Evolutionary conservation across 2,329 filamentous ascomycete genomes (phyloP), one percentile per base, ranked within the genome.

Genomic region (Cercospora brassicicola): DNA sequence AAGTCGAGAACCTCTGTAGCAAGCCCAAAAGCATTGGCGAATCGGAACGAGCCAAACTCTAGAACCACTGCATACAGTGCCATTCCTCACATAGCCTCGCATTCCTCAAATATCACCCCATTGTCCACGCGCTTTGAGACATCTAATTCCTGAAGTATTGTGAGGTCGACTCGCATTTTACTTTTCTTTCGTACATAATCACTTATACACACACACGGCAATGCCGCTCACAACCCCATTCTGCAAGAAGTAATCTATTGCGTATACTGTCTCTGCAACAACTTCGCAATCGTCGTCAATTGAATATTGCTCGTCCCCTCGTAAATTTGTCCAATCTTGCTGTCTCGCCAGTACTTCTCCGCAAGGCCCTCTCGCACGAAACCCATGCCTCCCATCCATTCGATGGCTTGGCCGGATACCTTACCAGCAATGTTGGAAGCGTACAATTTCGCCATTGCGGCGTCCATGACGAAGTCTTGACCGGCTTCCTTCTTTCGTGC

Each of bases 321-420:
- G 45, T 75, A 76, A 42, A 75, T 98, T 72, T 93, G 93, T 9
- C 95, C 95, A 77, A 99, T 99, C 90, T 98, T 99, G 86, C 91
- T 95, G 80, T 99, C 95, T 57, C 95, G 87, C 86, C 91, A 99
- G 84, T 90, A 97, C 88, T 99, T 99, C 88, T 99, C 95, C 0
- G 95, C 95, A 67, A 97, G 89, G 0, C 95, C 95, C 81, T 99
- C 95, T 55, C 95, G 86, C 15, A 99, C 95, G 76, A 99, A 99
- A 56, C 95, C 95, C 95, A 99, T 98, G 53, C 95, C 95, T 59
- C 95, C 95, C 94, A 98, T 98, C 95, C 95, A 99, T 83, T 99
- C 95, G 30, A 99, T 89, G 0, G 94, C 95, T 59, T 91, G 86
- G 6, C 94, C 89, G 65, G 90, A 91, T 20, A 99, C 94, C 64